Conservation (phyloP, 2,329 filamentous ascomycete genomes). For the Coniochaeta pulveracea region DNA sequence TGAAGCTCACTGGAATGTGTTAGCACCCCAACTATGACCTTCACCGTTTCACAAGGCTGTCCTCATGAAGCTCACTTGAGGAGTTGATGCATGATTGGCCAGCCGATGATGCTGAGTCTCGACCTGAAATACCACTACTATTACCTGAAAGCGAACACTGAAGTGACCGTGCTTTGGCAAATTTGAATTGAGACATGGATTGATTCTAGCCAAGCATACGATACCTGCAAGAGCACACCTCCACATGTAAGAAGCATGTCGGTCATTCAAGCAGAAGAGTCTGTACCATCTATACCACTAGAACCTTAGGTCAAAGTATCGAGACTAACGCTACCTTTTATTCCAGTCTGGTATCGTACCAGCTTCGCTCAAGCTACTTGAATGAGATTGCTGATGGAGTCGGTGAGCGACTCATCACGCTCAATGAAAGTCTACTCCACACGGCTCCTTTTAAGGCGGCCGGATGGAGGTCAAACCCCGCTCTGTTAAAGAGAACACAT, state of each 20-base stretch:
- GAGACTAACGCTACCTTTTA: conserved; percentile 13
- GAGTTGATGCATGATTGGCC: too few relatives aligned
- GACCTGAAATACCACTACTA: too few relatives aligned
- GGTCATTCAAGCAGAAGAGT: conserved; percentile 33
- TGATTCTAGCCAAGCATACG: too few relatives aligned
- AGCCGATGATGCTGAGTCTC: too few relatives aligned
- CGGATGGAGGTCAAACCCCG: conserved; percentile 65
- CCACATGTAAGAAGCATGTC: conserved; percentile 21
- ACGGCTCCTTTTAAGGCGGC: conserved; percentile 73
- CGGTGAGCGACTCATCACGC: conserved; percentile 70
- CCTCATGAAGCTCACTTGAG: too few relatives aligned
- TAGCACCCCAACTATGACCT: too few relatives aligned
- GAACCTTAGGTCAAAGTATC: background rate
- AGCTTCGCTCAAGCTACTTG: conserved; percentile 70
- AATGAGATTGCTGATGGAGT: conserved; percentile 73
- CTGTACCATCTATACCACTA: conserved; percentile 8
- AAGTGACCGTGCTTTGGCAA: too few relatives aligned
- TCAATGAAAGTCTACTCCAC: conserved; percentile 70
- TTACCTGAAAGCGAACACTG: too few relatives aligned
- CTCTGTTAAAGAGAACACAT: conserved; percentile 71
- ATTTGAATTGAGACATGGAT: too few relatives aligned
- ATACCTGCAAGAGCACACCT: too few relatives aligned
- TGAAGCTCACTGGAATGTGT: too few relatives aligned
- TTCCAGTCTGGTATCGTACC: conserved; percentile 66
- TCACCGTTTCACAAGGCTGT: too few relatives aligned